Conservation (phyloP, 2,329 filamentous ascomycete genomes). For the Diaporthe amygdali region DNA sequence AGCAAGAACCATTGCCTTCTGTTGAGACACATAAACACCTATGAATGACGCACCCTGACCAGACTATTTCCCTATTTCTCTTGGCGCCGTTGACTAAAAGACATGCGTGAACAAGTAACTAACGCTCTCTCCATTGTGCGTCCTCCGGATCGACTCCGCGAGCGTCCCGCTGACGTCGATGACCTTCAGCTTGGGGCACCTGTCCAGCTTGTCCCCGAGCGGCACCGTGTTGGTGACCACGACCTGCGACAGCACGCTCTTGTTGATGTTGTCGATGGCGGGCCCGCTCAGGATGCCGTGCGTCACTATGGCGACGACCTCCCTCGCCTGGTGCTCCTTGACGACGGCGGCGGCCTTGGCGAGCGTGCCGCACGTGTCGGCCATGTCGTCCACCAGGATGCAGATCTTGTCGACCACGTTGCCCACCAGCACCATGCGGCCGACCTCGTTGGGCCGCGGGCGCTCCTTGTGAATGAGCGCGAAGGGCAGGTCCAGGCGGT, state of each 20-base stretch:
- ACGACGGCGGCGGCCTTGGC: slow-evolving; percentile 89
- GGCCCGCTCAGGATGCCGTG: slow-evolving; percentile 90
- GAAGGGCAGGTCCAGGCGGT: slow-evolving; percentile 92
- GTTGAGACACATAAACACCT: neutral
- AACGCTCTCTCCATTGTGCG: slow-evolving; percentile 70
- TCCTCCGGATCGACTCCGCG: slow-evolving; percentile 72
- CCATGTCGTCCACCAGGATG: slow-evolving; percentile 98
- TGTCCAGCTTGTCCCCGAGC: slow-evolving; percentile 75
- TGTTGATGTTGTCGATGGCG: slow-evolving; percentile 85
- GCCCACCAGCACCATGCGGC: slow-evolving; percentile 84
- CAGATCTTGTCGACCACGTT: slow-evolving; percentile 85
- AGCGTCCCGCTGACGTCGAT: slow-evolving; percentile 90
- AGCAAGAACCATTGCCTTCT: neutral
- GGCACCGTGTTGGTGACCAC: slow-evolving; percentile 93
- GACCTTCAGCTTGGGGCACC: slow-evolving; percentile 80
- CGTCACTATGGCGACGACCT: slow-evolving; percentile 94
- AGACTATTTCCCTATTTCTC: neutral
- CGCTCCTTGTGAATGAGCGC: slow-evolving; percentile 89
- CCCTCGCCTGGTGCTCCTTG: slow-evolving; percentile 82
- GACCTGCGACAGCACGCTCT: slow-evolving; percentile 75
- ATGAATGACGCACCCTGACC: neutral
- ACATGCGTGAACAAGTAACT: slow-evolving; percentile 74
- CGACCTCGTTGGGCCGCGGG: slow-evolving; percentile 64
- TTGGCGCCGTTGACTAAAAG: slow-evolving; percentile 9
- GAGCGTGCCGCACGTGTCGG: slow-evolving; percentile 77